Evolutionary conservation across 2,329 filamentous ascomycete genomes (phyloP), one percentile per base, ranked within the genome.

Genomic region (Phaeosphaeriaceae sp.): DNA sequence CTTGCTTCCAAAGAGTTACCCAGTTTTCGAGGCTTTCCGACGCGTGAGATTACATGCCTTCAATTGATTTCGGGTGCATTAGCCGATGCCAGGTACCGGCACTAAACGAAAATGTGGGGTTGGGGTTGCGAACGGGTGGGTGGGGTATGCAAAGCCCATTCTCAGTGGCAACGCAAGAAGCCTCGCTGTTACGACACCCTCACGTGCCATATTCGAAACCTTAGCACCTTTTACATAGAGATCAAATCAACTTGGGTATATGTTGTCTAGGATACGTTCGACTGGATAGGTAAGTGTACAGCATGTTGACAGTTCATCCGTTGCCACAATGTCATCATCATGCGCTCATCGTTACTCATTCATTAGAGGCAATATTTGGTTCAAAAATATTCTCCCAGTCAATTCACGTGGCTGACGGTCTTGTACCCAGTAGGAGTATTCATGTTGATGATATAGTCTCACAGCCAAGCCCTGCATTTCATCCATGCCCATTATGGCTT

Each of bases 71-170:
- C 26, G 13, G 41, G 52, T 54, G 51, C 51, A 42, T 21, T 51
- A 60, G 50, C 56, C 54, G 56, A 60, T 48, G 48, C 38, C 36
- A 38, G 33, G 35, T n/a, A n/a, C n/a, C n/a, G n/a, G n/a, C n/a
- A n/a, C n/a, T n/a, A n/a, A n/a, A n/a, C n/a, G n/a, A 18, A 16
- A 29, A 46, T 48, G 40, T 47, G 40, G 45, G 49, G 40, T 48
- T n/a, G n/a, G n/a, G n/a, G n/a, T n/a, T n/a, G n/a, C n/a, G n/a
- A n/a, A n/a, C n/a, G n/a, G n/a, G 37, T 20, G 42, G 39, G 37
- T 51, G 34, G 32, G 34, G 42, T 33, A 38, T 12, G 6, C 5
- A 15, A n/a, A 3, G 4, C 6, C 23, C 3, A 26, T 6, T 26
- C 11, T 6, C 23, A 26, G 23, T 26, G 23, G 6, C 6, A 9